Base-by-base conservation (phyloP, 768 basidiomycete genomes). In the Pisolithus orientalis region DNA sequence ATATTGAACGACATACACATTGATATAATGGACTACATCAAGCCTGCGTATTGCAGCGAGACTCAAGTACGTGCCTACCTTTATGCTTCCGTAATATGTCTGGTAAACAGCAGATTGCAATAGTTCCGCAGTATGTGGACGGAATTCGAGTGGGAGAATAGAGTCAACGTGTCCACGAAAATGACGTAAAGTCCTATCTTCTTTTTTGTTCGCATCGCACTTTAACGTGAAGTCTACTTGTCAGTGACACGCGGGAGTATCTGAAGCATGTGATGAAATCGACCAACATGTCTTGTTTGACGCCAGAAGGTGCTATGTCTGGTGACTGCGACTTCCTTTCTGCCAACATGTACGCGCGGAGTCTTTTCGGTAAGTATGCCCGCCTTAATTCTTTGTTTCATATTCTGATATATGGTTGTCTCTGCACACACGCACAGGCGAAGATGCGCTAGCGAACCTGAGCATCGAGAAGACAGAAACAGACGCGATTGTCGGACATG, bases 91-190 rank as follows among this genome's bases (percentile, higher is more conserved):
- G 29, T 48, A 47, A 5, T 25, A 28, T n/a, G 21, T 37, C n/a
- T 32, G 34, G 5, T 34, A 13, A 13, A 34, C 13, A 11, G 11
- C 34, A 13, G 34, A 2, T 16, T 11, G 2, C 32, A 10, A 24
- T 61, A 94, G 88, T 95, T 95, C 83, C 83, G 95, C 31, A 90
- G 83, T 68, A 95, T 95, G 93, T 96, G 95, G 95, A 99, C 94
- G 27, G 96, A 98, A 69, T 99, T 99, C 62, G 95, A 99, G 69
- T 99, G 95, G 95, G 95, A 99, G 78, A 99, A 99, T 73, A 82
- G 94, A 61, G 95, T 98, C 51, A 97, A 97, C 64, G 90, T 97
- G 50, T 85, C 84, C 58, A 89, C 85, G 44, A 70, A 82, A 24
- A 82, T 94, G 69, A 80, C 85, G 87, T 90, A 72, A 72, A 60